Percentiles rank a stretch among this genome's conserved stretches.
These are phyloP conservation scores for Thalassiosira hispida DNA, from an alignment of 352 stramenopile species.

Conservation along the genomic window DNA sequence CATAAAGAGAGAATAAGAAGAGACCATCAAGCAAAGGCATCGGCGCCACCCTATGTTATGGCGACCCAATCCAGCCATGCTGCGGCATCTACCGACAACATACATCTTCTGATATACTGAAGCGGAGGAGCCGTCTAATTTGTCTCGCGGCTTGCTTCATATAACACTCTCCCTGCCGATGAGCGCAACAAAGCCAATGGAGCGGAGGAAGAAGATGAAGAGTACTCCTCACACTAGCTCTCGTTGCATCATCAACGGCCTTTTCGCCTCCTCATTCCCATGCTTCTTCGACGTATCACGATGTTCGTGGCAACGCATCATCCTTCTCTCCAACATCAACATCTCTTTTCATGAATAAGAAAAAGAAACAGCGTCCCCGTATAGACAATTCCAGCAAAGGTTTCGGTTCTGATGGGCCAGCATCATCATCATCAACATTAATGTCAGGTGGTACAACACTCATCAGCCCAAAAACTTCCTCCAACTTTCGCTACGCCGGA, in stretches of 20 bases:
- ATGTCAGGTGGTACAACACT: not conserved
- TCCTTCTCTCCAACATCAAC: not conserved
- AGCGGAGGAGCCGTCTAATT: too few relatives aligned
- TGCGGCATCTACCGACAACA: too few relatives aligned
- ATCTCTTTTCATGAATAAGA: conserved; percentile 62
- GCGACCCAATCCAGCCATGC: too few relatives aligned
- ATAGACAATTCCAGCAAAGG: conserved; percentile 25
- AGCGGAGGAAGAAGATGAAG: too few relatives aligned
- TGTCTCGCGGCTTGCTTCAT: too few relatives aligned
- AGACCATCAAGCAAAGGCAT: too few relatives aligned
- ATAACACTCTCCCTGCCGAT: too few relatives aligned
- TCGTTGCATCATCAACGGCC: conserved; percentile 6
- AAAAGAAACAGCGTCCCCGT: conserved; percentile 43
- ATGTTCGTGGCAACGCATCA: not conserved
- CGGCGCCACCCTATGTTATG: too few relatives aligned
- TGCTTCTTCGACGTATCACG: not conserved
- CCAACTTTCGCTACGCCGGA: conserved; percentile 73
- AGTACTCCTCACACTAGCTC: not conserved
- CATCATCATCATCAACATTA: conserved; percentile 10
- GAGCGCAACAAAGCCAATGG: too few relatives aligned
- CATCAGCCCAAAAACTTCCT: conserved; percentile 37
- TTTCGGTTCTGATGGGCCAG: conserved; percentile 30
- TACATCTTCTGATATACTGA: too few relatives aligned
- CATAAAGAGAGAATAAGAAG: too few relatives aligned
- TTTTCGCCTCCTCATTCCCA: conserved; percentile 2